Conservation (phyloP, 2,329 filamentous ascomycete species). For the Magnaporthiopsis poae region DNA sequence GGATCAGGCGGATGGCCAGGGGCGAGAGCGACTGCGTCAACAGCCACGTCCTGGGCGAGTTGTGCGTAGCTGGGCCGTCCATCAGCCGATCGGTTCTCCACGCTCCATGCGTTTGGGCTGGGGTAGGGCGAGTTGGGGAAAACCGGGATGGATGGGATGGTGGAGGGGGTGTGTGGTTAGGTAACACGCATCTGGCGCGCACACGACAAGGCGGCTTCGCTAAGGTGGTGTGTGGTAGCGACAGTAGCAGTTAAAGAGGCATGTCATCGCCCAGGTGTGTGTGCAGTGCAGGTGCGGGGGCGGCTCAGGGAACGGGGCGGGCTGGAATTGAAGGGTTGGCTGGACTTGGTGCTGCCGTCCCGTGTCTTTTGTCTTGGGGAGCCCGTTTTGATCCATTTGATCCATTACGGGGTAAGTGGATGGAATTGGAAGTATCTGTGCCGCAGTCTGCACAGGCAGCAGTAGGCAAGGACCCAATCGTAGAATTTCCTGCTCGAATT, state of each 20-base stretch:
- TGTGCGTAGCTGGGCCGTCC: conserved; percentile 48
- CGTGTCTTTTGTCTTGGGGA: not conserved
- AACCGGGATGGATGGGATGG: not conserved
- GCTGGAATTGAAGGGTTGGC: not conserved
- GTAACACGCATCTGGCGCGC: not conserved
- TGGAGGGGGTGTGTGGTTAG: not conserved
- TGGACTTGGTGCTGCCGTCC: not conserved
- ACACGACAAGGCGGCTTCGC: not conserved
- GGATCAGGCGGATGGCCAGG: conserved; percentile 70
- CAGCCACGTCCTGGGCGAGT: conserved; percentile 82
- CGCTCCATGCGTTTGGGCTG: conserved; percentile 9
- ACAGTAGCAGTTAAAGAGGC: too few species aligned
- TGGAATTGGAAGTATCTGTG: not conserved
- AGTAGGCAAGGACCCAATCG: not conserved
- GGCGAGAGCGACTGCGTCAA: conserved; percentile 79
- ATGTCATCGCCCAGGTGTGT: too few species aligned
- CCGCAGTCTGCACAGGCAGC: not conserved
- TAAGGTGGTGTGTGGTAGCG: not conserved
- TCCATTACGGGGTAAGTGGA: not conserved
- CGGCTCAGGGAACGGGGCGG: not conserved
- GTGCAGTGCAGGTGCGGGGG: not conserved
- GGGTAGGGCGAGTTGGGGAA: not conserved
- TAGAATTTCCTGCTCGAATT: not conserved
- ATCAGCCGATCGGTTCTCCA: conserved; percentile 19
- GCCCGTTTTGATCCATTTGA: not conserved